phyloP scores from a whole-genome alignment of 345 rosid species.

The Erodium maritimum region DNA sequence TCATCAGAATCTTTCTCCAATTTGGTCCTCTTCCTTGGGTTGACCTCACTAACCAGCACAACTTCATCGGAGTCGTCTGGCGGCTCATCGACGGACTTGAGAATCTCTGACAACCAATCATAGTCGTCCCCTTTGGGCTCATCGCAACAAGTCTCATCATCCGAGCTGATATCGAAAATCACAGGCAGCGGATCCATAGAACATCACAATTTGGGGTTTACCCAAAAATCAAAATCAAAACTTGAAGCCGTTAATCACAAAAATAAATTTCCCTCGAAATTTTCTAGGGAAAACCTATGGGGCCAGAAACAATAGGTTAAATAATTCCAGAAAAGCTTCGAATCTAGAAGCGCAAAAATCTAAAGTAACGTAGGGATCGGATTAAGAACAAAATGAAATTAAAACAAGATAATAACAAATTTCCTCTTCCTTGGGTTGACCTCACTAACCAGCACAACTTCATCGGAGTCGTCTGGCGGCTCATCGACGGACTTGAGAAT shows the following conservation, averaged over 20 bases:
- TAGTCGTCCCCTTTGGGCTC: slow-evolving; percentile 16
- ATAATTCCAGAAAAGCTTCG: too few species aligned
- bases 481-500: slow-evolving; percentile 18
- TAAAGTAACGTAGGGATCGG: too few species aligned
- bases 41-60: slow-evolving; percentile 40
- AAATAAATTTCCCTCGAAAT: too few species aligned
- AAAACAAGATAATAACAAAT: too few species aligned
- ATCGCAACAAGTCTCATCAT: slow-evolving; percentile 30
- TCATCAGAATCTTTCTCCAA: slow-evolving; percentile 24
- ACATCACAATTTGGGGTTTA: neutral
- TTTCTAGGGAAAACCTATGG: too few species aligned
- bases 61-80: slow-evolving; percentile 29
- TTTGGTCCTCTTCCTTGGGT: slow-evolving; percentile 16
- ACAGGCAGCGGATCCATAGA: slow-evolving; percentile 14
- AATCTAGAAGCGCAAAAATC: too few species aligned
- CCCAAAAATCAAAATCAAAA: neutral
- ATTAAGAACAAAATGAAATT: too few species aligned
- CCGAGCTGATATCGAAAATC: slow-evolving; percentile 47
- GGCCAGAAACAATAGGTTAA: too few species aligned
- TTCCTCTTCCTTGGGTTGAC: too few species aligned
- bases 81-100: slow-evolving; percentile 10
- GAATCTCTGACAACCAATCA: slow-evolving; percentile 29
- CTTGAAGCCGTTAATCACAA: too few species aligned
- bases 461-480: slow-evolving; percentile 30
- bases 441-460: slow-evolving; percentile 43